Evolutionary conservation across 106 monocot genomes (phyloP).

Genomic region (Phalaenopsis aphrodite): DNA sequence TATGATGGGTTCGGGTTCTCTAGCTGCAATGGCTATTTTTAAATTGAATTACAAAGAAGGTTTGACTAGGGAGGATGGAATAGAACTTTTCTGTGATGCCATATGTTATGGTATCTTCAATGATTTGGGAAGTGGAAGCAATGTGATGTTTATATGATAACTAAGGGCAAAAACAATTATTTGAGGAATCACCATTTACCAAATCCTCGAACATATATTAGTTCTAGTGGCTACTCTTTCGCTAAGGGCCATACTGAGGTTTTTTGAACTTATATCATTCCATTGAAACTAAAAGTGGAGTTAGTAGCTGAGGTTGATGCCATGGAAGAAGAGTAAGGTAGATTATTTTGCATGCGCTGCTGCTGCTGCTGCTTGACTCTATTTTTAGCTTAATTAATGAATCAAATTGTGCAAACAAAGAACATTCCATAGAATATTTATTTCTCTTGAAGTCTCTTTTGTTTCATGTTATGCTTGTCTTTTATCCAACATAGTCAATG

Average conservation of each 20-base stretch:
- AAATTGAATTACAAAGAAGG: slow-evolving; percentile 90
- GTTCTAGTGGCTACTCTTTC: slow-evolving; percentile 61
- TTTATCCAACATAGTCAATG: too few species aligned
- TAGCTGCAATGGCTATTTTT: slow-evolving; percentile 96
- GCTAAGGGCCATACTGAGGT: slow-evolving; percentile 59
- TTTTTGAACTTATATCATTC: slow-evolving; percentile 42
- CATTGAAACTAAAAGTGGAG: slow-evolving; percentile 18
- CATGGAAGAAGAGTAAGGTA: slow-evolving; percentile 48
- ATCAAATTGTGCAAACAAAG: too few species aligned
- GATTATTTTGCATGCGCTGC: too few species aligned
- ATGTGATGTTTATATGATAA: slow-evolving; percentile 93
- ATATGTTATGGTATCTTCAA: slow-evolving; percentile 96
- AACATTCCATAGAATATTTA: too few species aligned
- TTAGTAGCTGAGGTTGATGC: slow-evolving; percentile 22
- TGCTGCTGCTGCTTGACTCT: too few species aligned
- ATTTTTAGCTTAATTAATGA: too few species aligned
- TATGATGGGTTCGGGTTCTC: slow-evolving; percentile 98
- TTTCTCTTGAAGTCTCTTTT: too few species aligned
- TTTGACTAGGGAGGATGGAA: slow-evolving; percentile 75
- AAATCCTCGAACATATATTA: slow-evolving; percentile 62
- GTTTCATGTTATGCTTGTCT: too few species aligned
- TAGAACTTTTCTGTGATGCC: slow-evolving; percentile 68
- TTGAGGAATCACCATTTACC: slow-evolving; percentile 56
- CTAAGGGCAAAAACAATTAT: slow-evolving; percentile 62
- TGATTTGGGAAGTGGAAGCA: slow-evolving; percentile 95